phyloP scores from a whole-genome alignment of 257 asterid species.

The Nicotiana benthamiana region DNA sequence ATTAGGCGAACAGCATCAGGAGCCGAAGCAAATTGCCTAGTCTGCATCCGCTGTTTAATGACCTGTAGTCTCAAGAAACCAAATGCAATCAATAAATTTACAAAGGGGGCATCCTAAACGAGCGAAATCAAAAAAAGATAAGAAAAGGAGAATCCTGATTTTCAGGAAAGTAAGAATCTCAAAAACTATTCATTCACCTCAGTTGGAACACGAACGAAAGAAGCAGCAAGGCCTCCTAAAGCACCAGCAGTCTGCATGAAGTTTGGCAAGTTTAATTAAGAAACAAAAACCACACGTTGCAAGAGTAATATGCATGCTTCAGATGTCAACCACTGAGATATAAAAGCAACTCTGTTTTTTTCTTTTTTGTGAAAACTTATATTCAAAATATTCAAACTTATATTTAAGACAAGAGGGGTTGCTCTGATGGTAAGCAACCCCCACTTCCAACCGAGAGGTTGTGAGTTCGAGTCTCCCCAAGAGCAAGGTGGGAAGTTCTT shows the following conservation, averaged over 20 bases:
- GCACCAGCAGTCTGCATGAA: constrained; percentile 77
- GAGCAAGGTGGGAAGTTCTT: too few relatives aligned
- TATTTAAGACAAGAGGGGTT: too few relatives aligned
- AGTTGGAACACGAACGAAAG: constrained; percentile 91
- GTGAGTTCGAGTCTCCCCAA: too few relatives aligned
- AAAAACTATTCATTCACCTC: constrained; percentile 40
- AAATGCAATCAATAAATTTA: background rate
- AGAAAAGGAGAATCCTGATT: background rate
- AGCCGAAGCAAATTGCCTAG: constrained; percentile 86
- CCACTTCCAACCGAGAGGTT: too few relatives aligned
- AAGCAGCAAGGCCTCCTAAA: constrained; percentile 94
- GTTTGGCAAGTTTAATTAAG: background rate
- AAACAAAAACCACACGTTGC: background rate
- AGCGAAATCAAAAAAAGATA: background rate
- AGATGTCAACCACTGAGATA: background rate
- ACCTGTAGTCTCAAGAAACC: constrained; percentile 50
- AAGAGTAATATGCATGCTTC: background rate
- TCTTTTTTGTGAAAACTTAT: background rate
- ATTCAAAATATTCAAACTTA: background rate
- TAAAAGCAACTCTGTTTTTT: background rate
- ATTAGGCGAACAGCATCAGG: constrained; percentile 82
- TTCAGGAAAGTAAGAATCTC: background rate
- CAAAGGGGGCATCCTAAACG: background rate
- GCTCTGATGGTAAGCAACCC: too few relatives aligned
- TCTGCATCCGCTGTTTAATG: constrained; percentile 95